phyloP scores from a whole-genome alignment of 2,329 filamentous ascomycete genomes.

The Arachnomyces sp. region DNA sequence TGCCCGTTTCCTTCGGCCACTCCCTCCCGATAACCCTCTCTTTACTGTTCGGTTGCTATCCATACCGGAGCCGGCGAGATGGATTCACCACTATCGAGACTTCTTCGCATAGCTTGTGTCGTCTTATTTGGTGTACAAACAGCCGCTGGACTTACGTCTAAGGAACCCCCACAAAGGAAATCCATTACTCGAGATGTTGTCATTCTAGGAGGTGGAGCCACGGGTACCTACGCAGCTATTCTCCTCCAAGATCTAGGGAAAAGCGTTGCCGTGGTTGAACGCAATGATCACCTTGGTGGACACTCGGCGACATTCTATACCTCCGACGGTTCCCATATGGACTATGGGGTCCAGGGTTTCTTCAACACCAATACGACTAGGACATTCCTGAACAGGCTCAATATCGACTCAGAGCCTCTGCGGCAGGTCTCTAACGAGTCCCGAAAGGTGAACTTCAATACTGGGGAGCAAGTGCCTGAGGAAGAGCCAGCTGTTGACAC shows the following conservation, averaged over 20 bases:
- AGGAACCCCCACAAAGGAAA: constrained; percentile 1
- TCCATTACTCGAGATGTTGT: constrained; percentile 17
- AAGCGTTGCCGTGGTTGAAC: constrained; percentile 21
- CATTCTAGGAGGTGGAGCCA: constrained; percentile 23
- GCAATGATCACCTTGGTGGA: constrained; percentile 19
- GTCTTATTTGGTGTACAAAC: too few relatives aligned
- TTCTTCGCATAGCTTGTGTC: too few relatives aligned
- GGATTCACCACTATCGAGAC: too few relatives aligned
- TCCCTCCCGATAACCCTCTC: too few relatives aligned
- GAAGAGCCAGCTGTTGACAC: constrained; percentile 5
- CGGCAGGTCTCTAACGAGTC: background rate
- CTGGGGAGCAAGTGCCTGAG: constrained; percentile 10
- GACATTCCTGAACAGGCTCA: constrained; percentile 19
- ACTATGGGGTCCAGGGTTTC: constrained; percentile 23
- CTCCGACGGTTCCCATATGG: constrained; percentile 13
- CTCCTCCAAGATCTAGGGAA: constrained; percentile 19
- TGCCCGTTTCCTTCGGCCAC: too few relatives aligned
- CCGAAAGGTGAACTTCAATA: constrained; percentile 16
- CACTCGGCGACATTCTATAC: constrained; percentile 18
- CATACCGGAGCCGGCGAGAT: too few relatives aligned
- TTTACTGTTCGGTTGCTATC: too few relatives aligned
- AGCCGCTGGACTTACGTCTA: background rate
- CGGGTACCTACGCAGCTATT: constrained; percentile 23
- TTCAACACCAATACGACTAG: constrained; percentile 14
- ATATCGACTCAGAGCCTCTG: constrained; percentile 10